Evolutionary conservation across 1,284 basidiomycete species (phyloP).

Genomic region (Irpex lacteus): DNA sequence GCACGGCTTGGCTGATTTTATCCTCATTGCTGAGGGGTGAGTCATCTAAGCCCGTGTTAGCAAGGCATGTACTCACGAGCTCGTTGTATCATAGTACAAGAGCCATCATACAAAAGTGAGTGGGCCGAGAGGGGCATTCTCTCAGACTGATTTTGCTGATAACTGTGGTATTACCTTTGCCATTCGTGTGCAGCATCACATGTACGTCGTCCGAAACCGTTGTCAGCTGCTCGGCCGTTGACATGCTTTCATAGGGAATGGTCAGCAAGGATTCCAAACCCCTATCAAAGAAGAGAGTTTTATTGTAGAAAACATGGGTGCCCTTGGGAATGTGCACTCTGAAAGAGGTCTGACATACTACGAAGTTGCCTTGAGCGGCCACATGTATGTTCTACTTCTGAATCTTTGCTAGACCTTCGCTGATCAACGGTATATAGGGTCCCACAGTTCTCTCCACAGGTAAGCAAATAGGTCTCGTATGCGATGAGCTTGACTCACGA

Average conservation of each 20-base stretch:
- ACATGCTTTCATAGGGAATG: slow-evolving; percentile 45
- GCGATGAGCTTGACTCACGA: not conserved
- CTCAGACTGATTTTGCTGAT: not conserved
- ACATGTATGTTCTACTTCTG: slow-evolving; percentile 48
- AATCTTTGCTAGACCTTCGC: slow-evolving; percentile 11
- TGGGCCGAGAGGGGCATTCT: not conserved
- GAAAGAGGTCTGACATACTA: slow-evolving; percentile 68
- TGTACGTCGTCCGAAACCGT: slow-evolving; percentile 39
- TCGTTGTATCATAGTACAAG: slow-evolving; percentile 6
- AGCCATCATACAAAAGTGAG: slow-evolving; percentile 29
- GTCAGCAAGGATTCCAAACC: slow-evolving; percentile 69
- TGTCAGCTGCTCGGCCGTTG: slow-evolving; percentile 12
- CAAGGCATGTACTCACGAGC: not conserved
- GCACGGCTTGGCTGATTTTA: slow-evolving; percentile 71
- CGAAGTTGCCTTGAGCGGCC: slow-evolving; percentile 65
- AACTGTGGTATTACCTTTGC: not conserved
- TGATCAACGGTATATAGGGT: slow-evolving; percentile 37
- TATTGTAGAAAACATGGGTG: slow-evolving; percentile 65
- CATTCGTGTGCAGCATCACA: slow-evolving; percentile 54
- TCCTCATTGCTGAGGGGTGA: slow-evolving; percentile 71
- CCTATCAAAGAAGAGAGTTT: slow-evolving; percentile 65
- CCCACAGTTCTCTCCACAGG: slow-evolving; percentile 64
- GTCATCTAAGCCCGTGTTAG: slow-evolving; percentile 16
- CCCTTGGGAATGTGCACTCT: slow-evolving; percentile 58
- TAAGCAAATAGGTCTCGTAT: slow-evolving; percentile 30